Conservation (phyloP, 192 early-diverging fungal genomes). For the Coemansia sp. region DNA sequence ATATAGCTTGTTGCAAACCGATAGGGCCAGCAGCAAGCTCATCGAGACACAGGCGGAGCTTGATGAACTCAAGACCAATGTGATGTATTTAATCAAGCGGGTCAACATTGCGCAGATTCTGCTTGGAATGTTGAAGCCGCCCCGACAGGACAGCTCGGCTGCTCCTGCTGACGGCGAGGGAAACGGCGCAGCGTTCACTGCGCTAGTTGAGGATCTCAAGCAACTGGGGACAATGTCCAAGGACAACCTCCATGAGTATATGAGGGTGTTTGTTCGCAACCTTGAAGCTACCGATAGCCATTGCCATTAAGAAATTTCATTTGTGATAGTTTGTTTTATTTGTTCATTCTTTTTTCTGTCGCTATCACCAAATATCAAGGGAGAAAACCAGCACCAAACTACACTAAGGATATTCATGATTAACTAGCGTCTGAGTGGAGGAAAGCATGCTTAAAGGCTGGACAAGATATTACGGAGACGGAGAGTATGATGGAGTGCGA, state of each 20-base stretch:
- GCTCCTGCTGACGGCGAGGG: background rate
- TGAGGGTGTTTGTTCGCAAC: conserved; percentile 32
- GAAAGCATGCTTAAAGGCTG: background rate
- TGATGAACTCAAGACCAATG: conserved; percentile 37
- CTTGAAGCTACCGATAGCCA: conserved; percentile 17
- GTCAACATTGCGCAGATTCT: conserved; percentile 43
- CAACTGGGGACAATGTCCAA: conserved; percentile 33
- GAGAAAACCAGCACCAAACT: background rate
- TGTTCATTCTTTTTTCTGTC: background rate
- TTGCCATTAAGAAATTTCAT: background rate
- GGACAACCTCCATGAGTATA: conserved; percentile 39
- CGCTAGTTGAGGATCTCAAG: conserved; percentile 30
- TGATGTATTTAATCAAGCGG: conserved; percentile 36
- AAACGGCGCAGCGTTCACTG: conserved; percentile 6
- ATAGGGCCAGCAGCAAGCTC: background rate
- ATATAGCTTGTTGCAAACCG: background rate
- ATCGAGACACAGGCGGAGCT: conserved; percentile 13
- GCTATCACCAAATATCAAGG: background rate
- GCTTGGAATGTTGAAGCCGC: conserved; percentile 18
- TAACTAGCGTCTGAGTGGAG: too few species aligned
- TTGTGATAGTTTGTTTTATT: too few species aligned
- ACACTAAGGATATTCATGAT: background rate
- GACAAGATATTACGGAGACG: background rate
- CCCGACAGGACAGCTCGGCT: background rate
- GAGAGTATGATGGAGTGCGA: conserved; percentile 34